Conservation (phyloP, 1,284 basidiomycete species). For the Leccinum cinnamomeum region DNA sequence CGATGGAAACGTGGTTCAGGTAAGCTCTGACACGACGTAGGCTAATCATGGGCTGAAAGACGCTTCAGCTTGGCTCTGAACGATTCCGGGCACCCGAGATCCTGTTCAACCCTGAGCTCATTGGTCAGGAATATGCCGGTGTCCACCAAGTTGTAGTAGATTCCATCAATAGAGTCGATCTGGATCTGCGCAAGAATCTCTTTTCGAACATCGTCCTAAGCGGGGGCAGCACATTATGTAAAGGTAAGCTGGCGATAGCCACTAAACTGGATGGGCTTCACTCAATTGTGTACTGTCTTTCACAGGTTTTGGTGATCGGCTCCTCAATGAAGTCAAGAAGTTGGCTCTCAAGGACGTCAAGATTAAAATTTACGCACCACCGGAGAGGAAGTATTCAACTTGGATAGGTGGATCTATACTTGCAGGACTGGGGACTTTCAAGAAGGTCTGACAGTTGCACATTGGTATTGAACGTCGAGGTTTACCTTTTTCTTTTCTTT, state of each 20-base stretch:
- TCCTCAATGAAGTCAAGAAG: slow-evolving; percentile 95
- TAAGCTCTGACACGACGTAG: slow-evolving; percentile 37
- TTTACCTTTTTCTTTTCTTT: slow-evolving; percentile 8
- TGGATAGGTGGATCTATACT: slow-evolving; percentile 99
- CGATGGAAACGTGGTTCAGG: slow-evolving; percentile 93
- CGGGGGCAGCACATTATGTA: slow-evolving; percentile 93
- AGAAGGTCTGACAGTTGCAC: slow-evolving; percentile 67
- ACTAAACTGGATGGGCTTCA: slow-evolving; percentile 6
- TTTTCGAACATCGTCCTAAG: slow-evolving; percentile 97
- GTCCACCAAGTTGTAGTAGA: slow-evolving; percentile 95
- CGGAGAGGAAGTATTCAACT: slow-evolving; percentile 99
- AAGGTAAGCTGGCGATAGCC: slow-evolving; percentile 53
- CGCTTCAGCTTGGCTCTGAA: slow-evolving; percentile 82
- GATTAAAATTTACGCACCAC: slow-evolving; percentile 99
- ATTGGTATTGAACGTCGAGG: slow-evolving; percentile 3
- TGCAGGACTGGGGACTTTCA: slow-evolving; percentile 95
- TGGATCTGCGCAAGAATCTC: slow-evolving; percentile 92
- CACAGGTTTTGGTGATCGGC: slow-evolving; percentile 91
- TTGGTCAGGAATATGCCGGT: slow-evolving; percentile 95
- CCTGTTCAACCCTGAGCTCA: slow-evolving; percentile 95
- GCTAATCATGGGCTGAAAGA: slow-evolving; percentile 7
- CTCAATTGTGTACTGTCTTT: slow-evolving; percentile 8
- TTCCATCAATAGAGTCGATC: slow-evolving; percentile 81
- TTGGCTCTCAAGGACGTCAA: slow-evolving; percentile 96
- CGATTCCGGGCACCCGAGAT: slow-evolving; percentile 98